Base-by-base conservation (phyloP, 2,329 filamentous ascomycete species). In the Aspergillus vadensis region DNA sequence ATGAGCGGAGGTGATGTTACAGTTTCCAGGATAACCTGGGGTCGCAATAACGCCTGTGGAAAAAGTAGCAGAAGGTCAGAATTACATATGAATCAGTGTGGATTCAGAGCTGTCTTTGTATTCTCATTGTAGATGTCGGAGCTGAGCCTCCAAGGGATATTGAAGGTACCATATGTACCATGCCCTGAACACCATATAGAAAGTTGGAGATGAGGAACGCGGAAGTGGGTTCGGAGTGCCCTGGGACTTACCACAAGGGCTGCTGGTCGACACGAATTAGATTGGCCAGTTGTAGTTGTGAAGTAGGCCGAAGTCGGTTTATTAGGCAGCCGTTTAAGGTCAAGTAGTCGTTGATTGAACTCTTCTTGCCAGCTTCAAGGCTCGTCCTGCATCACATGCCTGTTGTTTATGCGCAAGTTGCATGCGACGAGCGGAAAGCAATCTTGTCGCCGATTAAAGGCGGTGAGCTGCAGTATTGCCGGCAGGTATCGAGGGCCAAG, bases 391-490 rank as follows among this genome's bases (percentile, higher is more conserved):
- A 49, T 49, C 25, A 30, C 47, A 50, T 50, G 47, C 12, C 23
- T 55, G 30, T 32, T 47, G 25, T 27, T 41, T 47, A 30, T 36
- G 23, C 39, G n/a, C 8, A n/a, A 27, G 14, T 6, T 12, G n/a
- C 19, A 23, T 53, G 36, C 10, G 23, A 44, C 30, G 53, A 39
- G 39, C 39, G 53, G 53, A 47, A 47, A 23, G 39, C 8, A 41
- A 17, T 41, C 32, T 38, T 39, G 32, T 15, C 21, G 19, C 21
- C 39, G 38, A 17, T 17, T 15, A 5, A 58, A 55, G 57, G 62
- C 63, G 64, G 63, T 64, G 50, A 57, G 48, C 14, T 7, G 6
- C 9, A 14, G 36, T 62, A 59, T 5, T 44, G 50, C 56, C 19
- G 60, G 63, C 65, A 68, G 53, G 63, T 21, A 9, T 25, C 14